These are phyloP conservation scores for Candida sanyaensis DNA, from an alignment of 1,139 yeast species.

Conservation along the genomic window DNA sequence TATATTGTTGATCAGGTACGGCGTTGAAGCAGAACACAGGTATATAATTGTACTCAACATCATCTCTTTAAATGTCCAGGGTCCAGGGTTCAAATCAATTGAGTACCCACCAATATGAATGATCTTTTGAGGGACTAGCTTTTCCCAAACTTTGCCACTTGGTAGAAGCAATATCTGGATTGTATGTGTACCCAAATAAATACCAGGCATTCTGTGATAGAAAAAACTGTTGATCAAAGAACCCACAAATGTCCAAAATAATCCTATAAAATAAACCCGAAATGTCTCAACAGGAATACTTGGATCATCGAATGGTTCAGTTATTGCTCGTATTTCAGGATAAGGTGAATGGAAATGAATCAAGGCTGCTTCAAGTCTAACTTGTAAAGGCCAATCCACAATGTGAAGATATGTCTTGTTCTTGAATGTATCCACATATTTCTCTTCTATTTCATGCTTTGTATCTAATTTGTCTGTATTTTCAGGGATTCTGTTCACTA, in stretches of 20 bases:
- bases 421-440: constrained; percentile 16
- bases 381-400: constrained; percentile 38
- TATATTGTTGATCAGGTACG: constrained; percentile 46
- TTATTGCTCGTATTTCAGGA: constrained; percentile 47
- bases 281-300: constrained; percentile 41
- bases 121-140: constrained; percentile 28
- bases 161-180: constrained; percentile 45
- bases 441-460: constrained; percentile 14
- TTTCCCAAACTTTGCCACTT: constrained; percentile 45
- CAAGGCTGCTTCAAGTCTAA: constrained; percentile 41
- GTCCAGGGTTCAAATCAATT: constrained; percentile 43
- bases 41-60: constrained; percentile 51
- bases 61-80: constrained; percentile 70
- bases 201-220: constrained; percentile 45
- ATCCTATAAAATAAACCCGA: constrained; percentile 41
- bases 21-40: constrained; percentile 47
- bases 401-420: constrained; percentile 31
- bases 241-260: constrained; percentile 46
- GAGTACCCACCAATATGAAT: constrained; percentile 22
- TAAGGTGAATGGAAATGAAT: constrained; percentile 49
- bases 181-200: constrained; percentile 40
- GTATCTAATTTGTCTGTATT: constrained; percentile 13
- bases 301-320: constrained; percentile 48
- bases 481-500: constrained; percentile 26
- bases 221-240: constrained; percentile 46